phyloP scores from a whole-genome alignment of 2,329 filamentous ascomycete species.

The Emergomyces pasteurianus region DNA sequence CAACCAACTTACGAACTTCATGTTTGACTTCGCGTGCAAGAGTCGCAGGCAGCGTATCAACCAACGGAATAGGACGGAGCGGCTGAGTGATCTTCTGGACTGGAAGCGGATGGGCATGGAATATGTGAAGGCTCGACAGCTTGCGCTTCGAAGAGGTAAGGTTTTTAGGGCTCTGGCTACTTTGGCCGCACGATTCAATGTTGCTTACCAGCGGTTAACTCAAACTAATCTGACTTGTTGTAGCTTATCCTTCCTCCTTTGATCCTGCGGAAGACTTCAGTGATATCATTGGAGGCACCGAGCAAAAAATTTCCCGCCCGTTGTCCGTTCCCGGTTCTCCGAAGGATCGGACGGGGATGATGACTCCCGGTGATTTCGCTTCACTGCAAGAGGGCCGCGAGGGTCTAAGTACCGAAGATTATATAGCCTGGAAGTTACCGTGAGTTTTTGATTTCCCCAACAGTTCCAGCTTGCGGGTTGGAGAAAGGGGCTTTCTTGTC shows the following conservation, averaged over 20 bases:
- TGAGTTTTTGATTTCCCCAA: conserved; percentile 45
- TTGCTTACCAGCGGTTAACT: background rate
- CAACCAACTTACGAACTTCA: conserved; percentile 81
- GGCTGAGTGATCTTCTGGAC: conserved; percentile 85
- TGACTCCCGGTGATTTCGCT: conserved; percentile 97
- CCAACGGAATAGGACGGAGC: conserved; percentile 92
- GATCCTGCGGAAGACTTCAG: conserved; percentile 64
- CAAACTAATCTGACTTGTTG: background rate
- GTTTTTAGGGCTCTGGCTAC: too few species aligned
- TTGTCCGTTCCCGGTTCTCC: conserved; percentile 91
- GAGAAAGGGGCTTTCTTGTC: background rate
- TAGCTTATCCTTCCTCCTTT: conserved; percentile 80
- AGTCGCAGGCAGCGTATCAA: conserved; percentile 95
- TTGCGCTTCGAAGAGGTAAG: conserved; percentile 64
- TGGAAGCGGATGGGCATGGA: conserved; percentile 99
- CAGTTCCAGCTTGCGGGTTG: background rate
- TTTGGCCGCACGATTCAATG: background rate
- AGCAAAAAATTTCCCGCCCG: conserved; percentile 89
- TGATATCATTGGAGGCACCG: conserved; percentile 82
- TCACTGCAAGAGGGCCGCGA: conserved; percentile 90
- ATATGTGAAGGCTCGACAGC: conserved; percentile 92
- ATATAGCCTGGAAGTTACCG: conserved; percentile 96
- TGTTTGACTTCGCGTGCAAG: conserved; percentile 91
- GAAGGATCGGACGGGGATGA: conserved; percentile 84
- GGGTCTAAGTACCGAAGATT: conserved; percentile 89